A percentile compares a stretch with the other conserved stretches of the same genome.
phyloP scores from a whole-genome alignment of 371 early-diverging fungal genomes.

The Enteropsectra breve region DNA sequence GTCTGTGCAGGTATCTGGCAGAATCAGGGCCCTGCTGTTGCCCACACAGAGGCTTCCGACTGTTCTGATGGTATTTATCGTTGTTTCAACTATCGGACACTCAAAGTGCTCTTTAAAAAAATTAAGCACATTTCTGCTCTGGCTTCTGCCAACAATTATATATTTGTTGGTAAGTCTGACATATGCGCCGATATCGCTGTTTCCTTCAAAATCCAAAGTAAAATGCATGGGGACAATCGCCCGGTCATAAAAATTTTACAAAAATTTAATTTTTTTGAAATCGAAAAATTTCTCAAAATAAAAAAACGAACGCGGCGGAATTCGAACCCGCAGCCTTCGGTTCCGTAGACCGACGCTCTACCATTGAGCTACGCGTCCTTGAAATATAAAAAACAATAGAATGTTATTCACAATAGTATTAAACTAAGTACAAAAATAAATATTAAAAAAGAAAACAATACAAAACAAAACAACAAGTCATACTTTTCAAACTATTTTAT shows the following conservation, averaged over 20 bases:
- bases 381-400: too few species aligned
- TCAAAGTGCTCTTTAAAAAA: constrained; percentile 72
- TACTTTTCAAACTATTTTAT: too few species aligned
- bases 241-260: not conserved
- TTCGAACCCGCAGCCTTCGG: too few species aligned
- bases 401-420: too few species aligned
- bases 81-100: constrained; percentile 92
- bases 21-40: constrained; percentile 87
- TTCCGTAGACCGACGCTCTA: too few species aligned
- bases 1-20: constrained; percentile 90
- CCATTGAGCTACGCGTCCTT: too few species aligned
- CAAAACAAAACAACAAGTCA: too few species aligned
- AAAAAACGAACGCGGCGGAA: constrained; percentile 2
- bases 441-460: too few species aligned
- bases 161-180: constrained; percentile 93
- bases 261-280: constrained; percentile 8
- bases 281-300: not conserved
- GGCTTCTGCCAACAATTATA: constrained; percentile 92
- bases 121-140: constrained; percentile 63
- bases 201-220: constrained; percentile 76
- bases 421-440: too few species aligned
- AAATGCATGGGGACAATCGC: constrained; percentile 55
- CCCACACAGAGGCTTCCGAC: constrained; percentile 85
- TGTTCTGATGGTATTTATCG: constrained; percentile 91
- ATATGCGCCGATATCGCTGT: constrained; percentile 93